Percentiles rank a stretch among this genome's conserved stretches.
These are phyloP conservation scores for Heterobasidion parviporum DNA, from an alignment of 1,284 basidiomycete species.

Conservation along the genomic window DNA sequence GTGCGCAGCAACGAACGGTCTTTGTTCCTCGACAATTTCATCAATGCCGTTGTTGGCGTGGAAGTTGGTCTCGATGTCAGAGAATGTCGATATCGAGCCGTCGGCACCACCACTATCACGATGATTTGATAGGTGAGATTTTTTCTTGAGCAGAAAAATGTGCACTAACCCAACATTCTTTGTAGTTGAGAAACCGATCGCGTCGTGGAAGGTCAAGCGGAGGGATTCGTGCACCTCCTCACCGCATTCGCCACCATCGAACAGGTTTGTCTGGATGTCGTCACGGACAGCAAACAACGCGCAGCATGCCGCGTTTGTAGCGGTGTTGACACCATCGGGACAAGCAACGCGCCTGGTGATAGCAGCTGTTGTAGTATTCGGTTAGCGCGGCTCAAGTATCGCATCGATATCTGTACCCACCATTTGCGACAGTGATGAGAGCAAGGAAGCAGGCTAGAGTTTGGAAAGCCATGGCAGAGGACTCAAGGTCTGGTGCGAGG, in stretches of 20 bases:
- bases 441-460: background rate
- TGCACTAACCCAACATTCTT: background rate
- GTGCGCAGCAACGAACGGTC: constrained; percentile 18
- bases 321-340: constrained; percentile 22
- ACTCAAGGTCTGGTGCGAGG: background rate
- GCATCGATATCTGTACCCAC: background rate
- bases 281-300: constrained; percentile 24
- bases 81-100: constrained; percentile 20
- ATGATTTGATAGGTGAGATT: background rate
- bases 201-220: constrained; percentile 34
- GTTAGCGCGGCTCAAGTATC: too few species aligned
- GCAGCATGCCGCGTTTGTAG: constrained; percentile 27
- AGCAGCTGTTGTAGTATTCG: constrained; percentile 10
- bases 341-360: constrained; percentile 22
- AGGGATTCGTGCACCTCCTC: constrained; percentile 33
- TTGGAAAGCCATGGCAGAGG: constrained; percentile 6
- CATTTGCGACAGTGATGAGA: constrained; percentile 4
- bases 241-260: constrained; percentile 27
- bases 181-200: constrained; percentile 26
- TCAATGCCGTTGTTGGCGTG: constrained; percentile 20
- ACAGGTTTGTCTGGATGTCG: constrained; percentile 28
- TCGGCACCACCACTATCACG: constrained; percentile 18
- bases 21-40: constrained; percentile 18
- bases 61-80: constrained; percentile 16
- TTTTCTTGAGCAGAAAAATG: background rate